These are phyloP conservation scores for Populus davidiana DNA, from an alignment of 345 rosid species.

Conservation along the genomic window DNA sequence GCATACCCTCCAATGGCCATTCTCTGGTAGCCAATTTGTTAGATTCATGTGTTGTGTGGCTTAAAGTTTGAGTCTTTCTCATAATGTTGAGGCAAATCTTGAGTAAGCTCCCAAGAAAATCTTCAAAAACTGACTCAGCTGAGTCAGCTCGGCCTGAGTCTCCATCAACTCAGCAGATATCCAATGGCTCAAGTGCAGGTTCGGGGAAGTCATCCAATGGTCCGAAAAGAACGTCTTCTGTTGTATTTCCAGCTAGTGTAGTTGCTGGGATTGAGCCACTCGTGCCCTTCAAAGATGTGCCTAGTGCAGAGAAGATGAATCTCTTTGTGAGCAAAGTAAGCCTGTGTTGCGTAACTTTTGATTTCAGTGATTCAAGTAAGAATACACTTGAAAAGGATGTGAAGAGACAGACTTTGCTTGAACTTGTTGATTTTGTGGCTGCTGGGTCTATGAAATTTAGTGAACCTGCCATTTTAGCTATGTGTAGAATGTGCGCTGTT, in stretches of 20 bases:
- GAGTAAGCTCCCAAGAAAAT: slow-evolving; percentile 66
- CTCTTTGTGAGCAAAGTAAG: slow-evolving; percentile 86
- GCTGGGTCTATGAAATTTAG: slow-evolving; percentile 61
- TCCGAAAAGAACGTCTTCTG: slow-evolving; percentile 62
- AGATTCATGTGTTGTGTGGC: neutral
- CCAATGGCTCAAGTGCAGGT: slow-evolving; percentile 33
- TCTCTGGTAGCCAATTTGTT: slow-evolving; percentile 6
- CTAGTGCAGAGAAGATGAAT: slow-evolving; percentile 61
- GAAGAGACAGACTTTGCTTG: slow-evolving; percentile 71
- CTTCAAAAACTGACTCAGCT: slow-evolving; percentile 48
- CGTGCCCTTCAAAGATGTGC: slow-evolving; percentile 77
- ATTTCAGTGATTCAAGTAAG: slow-evolving; percentile 69
- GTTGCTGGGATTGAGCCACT: slow-evolving; percentile 82
- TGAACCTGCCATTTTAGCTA: slow-evolving; percentile 69
- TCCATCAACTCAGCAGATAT: slow-evolving; percentile 26
- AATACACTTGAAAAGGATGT: slow-evolving; percentile 73
- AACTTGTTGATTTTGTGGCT: slow-evolving; percentile 68
- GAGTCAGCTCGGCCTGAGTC: slow-evolving; percentile 46
- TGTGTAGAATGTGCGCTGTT: slow-evolving; percentile 87
- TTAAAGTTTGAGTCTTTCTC: neutral
- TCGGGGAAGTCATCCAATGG: slow-evolving; percentile 22
- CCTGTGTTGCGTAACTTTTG: slow-evolving; percentile 82
- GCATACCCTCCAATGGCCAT: slow-evolving; percentile 11
- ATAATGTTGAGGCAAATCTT: slow-evolving; percentile 70
- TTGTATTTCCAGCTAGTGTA: slow-evolving; percentile 71